Evolutionary conservation across 371 early-diverging fungal species (phyloP), one percentile per base, ranked within the genome.

Genomic region (Massospora cicadina): DNA sequence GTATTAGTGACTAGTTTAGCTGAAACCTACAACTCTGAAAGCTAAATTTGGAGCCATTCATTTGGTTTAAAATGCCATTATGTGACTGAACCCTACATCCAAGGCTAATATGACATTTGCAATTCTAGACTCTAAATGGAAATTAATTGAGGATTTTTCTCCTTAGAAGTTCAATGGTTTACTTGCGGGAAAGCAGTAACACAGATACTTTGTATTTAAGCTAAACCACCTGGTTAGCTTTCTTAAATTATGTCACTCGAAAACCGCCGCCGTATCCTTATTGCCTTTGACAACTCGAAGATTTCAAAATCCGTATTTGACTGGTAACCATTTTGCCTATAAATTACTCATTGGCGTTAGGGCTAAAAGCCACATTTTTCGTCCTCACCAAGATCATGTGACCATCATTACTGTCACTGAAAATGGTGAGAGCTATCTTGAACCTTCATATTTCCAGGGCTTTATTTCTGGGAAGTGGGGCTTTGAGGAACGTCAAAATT

Each of bases 231-330:
- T n/a, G n/a, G n/a, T n/a, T n/a, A n/a, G n/a, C n/a, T n/a, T n/a
- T n/a, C n/a, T n/a, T n/a, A n/a, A n/a, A n/a, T n/a, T 43, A 61
- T 33, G 23, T 53, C 61, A 17, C 30, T 61, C 53, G 61, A 61
- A 61, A 61, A 61, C 2, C 64, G 67, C 3, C 65, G 68, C 53
- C 60, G 62, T 54, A 62, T 68, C 27, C 30, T 68, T 21, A 63
- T 68, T 5, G 65, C 65, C 54, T 65, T 62, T 61, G 68, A 68
- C 59, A 65, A 65, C 65, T 62, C 63, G 24, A 63, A 65, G 2
- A 61, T 62, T 32, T 62, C 58, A 21, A 60, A 60, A 53, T 55
- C 65, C 26, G 65, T 68, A 31, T 65, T 68, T 63, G 58, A 68
- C 17, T 68, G 68, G 68, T 63, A 63, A 63, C n/a, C n/a, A n/a